These are phyloP conservation scores for Domatiomyces globalis DNA, from an alignment of 2,329 filamentous ascomycete genomes.

Conservation along the genomic window DNA sequence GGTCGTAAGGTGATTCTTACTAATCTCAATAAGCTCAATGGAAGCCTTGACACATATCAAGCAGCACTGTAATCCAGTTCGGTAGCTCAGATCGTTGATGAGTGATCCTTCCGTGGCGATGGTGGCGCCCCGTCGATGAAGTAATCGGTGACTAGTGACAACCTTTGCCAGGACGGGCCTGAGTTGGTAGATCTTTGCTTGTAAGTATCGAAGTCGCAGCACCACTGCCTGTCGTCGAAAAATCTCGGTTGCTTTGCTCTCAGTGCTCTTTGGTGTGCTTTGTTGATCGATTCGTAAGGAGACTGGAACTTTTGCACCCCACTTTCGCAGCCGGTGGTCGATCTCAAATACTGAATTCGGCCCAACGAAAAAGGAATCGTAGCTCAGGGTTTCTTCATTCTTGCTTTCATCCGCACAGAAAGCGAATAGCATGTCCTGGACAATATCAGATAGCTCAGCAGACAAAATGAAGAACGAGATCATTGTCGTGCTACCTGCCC, in stretches of 20 bases:
- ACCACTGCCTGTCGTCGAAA: conserved; percentile 4
- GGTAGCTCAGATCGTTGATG: conserved; percentile 1
- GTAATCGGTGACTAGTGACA: neutral
- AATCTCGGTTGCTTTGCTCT: neutral
- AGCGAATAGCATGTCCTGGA: conserved; percentile 2
- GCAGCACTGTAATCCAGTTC: conserved; percentile 4
- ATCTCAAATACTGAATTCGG: conserved; percentile 1
- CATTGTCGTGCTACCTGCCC: neutral
- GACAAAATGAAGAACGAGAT: conserved; percentile 3
- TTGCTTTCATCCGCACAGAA: conserved; percentile 1
- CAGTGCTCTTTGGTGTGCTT: neutral
- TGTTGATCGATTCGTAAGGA: neutral
- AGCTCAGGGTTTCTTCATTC: neutral
- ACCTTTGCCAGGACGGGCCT: conserved; percentile 3
- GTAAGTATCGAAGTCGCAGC: conserved; percentile 4
- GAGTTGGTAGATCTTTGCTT: conserved; percentile 4
- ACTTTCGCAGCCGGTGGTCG: conserved; percentile 1
- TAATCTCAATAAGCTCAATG: conserved; percentile 3
- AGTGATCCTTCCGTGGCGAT: neutral
- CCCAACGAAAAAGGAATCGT: conserved; percentile 2
- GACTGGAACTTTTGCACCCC: neutral
- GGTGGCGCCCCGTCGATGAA: neutral
- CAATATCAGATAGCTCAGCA: conserved; percentile 2
- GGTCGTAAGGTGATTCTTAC: conserved; percentile 1
- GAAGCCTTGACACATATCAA: conserved; percentile 3